These are phyloP conservation scores for Bauhinia variegata DNA, from an alignment of 306 rosid genomes.

Conservation along the genomic window DNA sequence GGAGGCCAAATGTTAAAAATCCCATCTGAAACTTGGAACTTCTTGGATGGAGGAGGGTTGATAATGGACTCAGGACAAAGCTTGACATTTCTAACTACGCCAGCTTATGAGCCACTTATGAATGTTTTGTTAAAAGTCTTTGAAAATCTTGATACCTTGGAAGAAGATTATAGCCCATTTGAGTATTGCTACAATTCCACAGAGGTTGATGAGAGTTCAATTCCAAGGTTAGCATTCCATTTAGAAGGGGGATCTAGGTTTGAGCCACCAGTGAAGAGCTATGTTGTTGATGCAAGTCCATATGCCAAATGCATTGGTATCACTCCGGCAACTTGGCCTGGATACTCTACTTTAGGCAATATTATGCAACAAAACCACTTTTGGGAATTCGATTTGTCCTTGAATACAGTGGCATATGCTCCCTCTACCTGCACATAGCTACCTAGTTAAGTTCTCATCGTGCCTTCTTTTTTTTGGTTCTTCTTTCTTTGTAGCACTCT, in stretches of 20 bases:
- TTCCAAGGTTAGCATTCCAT: conserved; percentile 66
- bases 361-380: conserved; percentile 77
- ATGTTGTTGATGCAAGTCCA: conserved; percentile 50
- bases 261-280: conserved; percentile 73
- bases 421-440: conserved; percentile 75
- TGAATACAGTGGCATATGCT: conserved; percentile 47
- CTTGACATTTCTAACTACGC: conserved; percentile 41
- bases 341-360: conserved; percentile 56
- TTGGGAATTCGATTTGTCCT: conserved; percentile 69
- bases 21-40: conserved; percentile 58
- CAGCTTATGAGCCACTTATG: conserved; percentile 50
- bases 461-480: too few relatives aligned
- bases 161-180: conserved; percentile 18
- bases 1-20: conserved; percentile 49
- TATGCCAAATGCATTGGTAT: conserved; percentile 60
- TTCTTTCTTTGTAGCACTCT: too few relatives aligned
- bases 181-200: conserved; percentile 57
- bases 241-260: conserved; percentile 59
- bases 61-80: conserved; percentile 74
- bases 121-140: conserved; percentile 36
- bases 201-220: conserved; percentile 29
- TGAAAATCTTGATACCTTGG: neutral
- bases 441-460: conserved; percentile 31
- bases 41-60: conserved; percentile 50
- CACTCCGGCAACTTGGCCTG: conserved; percentile 25